Base-by-base conservation (phyloP, 257 asterid species). In the Lantana camara region DNA sequence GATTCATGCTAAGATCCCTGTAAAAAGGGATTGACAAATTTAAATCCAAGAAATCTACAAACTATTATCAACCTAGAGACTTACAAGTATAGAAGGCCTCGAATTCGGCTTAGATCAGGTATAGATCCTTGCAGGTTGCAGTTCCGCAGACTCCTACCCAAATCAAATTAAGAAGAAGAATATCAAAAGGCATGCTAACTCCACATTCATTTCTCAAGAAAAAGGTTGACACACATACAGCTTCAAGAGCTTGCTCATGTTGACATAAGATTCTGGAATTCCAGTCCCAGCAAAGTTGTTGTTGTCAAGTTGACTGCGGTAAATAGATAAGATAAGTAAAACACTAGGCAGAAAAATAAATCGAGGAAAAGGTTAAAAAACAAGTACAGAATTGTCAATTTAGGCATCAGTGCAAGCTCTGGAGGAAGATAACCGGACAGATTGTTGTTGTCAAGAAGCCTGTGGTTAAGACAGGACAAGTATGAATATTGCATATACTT, bases 391-490 rank as follows among this genome's bases (percentile, higher is more conserved):
- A 82, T 76, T 12, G 80, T 76, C 70, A 82, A 69, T 41, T 12
- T 56, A 30, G 45, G 77, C 82, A 82, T 70, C 54, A 38, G 53
- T 14, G 84, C 42, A 29, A 73, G 60, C 69, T 76, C 74, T 0
- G 84, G 79, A 3, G 87, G 87, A 75, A 90, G 95, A 73, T 67
- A 73, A 21, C 97, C 97, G 5, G 90, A 68, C 42, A 90, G 70
- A 52, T 80, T 48, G 73, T 90, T 90, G 70, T 80, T 90, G 57
- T 80, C 86, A 45, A 77, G 77, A 57, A 80, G 85, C 66, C 85
- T 79, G 81, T 50, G 44, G 27, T 4, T 51, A 27, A 67, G 38
- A 54, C 20, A 30, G 20, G 19, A 27, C 9, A 45, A 32, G 13
- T 27, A 44, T n/a, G 46, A 23, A 12, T 13, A 12, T 42, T 14